Evolutionary conservation across 2,329 filamentous ascomycete genomes (phyloP), one percentile per base, ranked within the genome.

Genomic region (Fusarium staphyleae): DNA sequence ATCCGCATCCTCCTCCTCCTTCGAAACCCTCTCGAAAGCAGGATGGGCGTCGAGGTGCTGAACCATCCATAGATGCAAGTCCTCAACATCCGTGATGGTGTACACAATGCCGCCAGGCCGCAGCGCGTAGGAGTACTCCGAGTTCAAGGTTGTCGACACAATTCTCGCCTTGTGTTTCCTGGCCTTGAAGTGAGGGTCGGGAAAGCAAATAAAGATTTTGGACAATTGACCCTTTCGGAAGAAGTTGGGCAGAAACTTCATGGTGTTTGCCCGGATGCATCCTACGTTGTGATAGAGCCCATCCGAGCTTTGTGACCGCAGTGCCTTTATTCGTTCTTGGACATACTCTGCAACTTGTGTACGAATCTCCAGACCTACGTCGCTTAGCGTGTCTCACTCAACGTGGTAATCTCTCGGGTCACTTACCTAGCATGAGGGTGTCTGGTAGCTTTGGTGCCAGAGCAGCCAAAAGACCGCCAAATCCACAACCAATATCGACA

Each of bases 201-300:
- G 95, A 71, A 99, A 99, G 78, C 95, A 99, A 67, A 99, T 90
- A 74, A 99, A 99, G 70, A 98, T 90, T 71, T 96, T 96, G 59
- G 82, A 84, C 12, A 99, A 84, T 71, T 97, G 93, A 12, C 77
- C 80, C 68, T 87, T 89, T 48, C 76, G 78, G 80, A 99, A 98
- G 80, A 97, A 96, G 71, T 99, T 98, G 57, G 96, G 93, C n/a
- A 99, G 80, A 74, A 98, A 99, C 73, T 99, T 99, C 95, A 99
- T 99, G 5, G 91, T 91, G 77, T 99, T 99, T 62, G 91, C 90
- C 57, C 95, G 88, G 40, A 99, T 79, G 70, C 91, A 96, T 28
- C 89, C 87, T 47, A 93, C 88, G 72, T 99, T 99, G 70, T 96
- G 88, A 73, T 91, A 98, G 39, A 78, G 74, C 43, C 75, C 73